phyloP scores from a whole-genome alignment of 2,329 filamentous ascomycete genomes.

The Pseudogymnoascus sp. region DNA sequence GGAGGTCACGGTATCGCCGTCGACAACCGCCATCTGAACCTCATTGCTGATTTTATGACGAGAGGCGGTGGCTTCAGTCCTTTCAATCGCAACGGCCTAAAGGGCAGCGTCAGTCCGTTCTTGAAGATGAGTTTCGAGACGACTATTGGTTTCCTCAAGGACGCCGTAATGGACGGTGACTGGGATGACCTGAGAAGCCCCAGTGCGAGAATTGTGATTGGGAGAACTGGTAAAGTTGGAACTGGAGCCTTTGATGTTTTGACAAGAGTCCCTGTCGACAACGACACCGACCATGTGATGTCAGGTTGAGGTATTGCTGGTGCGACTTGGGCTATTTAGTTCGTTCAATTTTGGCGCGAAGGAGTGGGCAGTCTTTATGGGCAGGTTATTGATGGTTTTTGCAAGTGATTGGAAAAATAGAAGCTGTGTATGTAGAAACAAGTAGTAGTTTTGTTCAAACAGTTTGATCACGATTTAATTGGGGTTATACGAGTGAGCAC shows the following conservation, averaged over 20 bases:
- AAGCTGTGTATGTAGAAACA: constrained; percentile 7
- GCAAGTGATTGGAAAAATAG: constrained; percentile 2
- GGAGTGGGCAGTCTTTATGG: neutral
- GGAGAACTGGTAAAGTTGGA: constrained; percentile 72
- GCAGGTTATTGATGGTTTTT: constrained; percentile 8
- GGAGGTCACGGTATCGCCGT: constrained; percentile 84
- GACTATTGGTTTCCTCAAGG: constrained; percentile 85
- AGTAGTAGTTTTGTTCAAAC: constrained; percentile 6
- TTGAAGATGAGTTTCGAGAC: constrained; percentile 99
- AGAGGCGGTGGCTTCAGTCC: constrained; percentile 79
- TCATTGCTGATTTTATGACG: constrained; percentile 99
- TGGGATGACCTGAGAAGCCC: constrained; percentile 83
- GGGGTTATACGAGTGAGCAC: neutral
- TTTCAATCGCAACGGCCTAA: constrained; percentile 86
- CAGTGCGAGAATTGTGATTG: constrained; percentile 81
- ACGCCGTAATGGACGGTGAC: constrained; percentile 84
- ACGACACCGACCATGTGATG: constrained; percentile 1
- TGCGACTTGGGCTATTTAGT: neutral
- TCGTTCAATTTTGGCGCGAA: constrained; percentile 3
- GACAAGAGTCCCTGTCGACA: constrained; percentile 39
- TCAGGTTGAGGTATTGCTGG: neutral
- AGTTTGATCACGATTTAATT: neutral
- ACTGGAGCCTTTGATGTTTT: constrained; percentile 91
- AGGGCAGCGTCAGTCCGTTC: constrained; percentile 78
- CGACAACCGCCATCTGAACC: constrained; percentile 83